Base-by-base conservation (phyloP, 371 early-diverging fungal species). In the Apophysomyces trapeziformis region DNA sequence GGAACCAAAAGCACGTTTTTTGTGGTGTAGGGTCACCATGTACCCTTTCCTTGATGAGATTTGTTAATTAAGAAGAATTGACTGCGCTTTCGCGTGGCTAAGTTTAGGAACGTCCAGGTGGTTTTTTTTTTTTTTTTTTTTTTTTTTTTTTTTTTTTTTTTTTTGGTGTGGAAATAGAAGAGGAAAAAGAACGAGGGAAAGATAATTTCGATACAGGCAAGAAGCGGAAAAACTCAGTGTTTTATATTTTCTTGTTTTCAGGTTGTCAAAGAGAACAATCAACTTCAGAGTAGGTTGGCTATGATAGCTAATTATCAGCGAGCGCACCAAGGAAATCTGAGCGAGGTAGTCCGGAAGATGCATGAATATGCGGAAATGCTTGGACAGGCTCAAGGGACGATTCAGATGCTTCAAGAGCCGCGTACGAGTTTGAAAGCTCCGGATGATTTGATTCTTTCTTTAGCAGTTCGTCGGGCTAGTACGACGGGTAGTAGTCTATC, bases 321-420 rank as follows among this genome's bases (percentile, higher is more conserved):
- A 58, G 69, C 72, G 45, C 73, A 80, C 13, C 60, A 74, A 56
- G 78, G 76, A 8, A 75, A 58, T 50, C 70, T 74, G 1, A 43
- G 41, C 37, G 71, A 77, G 63, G 67, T 80, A 13, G 70, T 66
- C n/a, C 64, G 70, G 64, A 57, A 67, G 58, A 77, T 80, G 71
- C 72, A 71, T 3, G 80, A 80, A 69, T 80, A 80, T 62, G 74
- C 67, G n/a, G 59, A 70, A 18, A 75, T 80, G 78, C 70, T 80
- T 36, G 78, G 74, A 35, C 78, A 80, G 54, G 80, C 80, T 38
- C 76, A 77, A 64, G 78, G 68, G 1, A 80, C 80, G 4, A 68
- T 75, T 11, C 71, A 74, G 44, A 56, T 66, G 26, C 57, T 75
- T 32, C 72, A 75, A 57, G 62, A 66, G n/a, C 68, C 76, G 9